phyloP scores from a whole-genome alignment of 768 basidiomycete genomes.

The Panus rudis region DNA sequence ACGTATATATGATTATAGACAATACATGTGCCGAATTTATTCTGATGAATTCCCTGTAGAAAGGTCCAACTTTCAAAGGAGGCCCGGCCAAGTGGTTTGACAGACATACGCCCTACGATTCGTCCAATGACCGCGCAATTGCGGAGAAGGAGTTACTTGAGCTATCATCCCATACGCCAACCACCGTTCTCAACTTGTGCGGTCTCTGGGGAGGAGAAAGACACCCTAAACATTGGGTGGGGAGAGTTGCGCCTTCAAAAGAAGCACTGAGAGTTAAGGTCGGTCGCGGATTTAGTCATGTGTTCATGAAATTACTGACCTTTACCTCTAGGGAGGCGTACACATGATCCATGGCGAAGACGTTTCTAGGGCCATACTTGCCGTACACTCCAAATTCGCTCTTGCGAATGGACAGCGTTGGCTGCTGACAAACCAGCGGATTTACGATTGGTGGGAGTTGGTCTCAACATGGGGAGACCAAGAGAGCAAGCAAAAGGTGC shows the following conservation, averaged over 20 bases:
- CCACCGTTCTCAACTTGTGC: slow-evolving; percentile 53
- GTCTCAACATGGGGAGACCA: slow-evolving; percentile 44
- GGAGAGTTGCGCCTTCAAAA: slow-evolving; percentile 47
- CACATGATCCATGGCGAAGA: slow-evolving; percentile 60
- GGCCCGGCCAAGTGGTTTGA: slow-evolving; percentile 55
- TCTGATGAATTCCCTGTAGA: neutral
- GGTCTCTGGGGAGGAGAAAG: slow-evolving; percentile 59
- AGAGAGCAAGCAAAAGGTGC: slow-evolving; percentile 10
- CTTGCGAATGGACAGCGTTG: slow-evolving; percentile 48
- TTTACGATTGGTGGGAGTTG: slow-evolving; percentile 68
- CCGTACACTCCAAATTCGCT: slow-evolving; percentile 40
- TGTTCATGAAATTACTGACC: neutral
- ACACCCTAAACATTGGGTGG: slow-evolving; percentile 43
- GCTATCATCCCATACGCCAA: slow-evolving; percentile 28
- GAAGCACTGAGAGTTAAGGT: slow-evolving; percentile 46
- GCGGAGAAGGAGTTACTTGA: slow-evolving; percentile 52
- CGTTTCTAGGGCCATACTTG: slow-evolving; percentile 51
- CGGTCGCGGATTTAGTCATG: slow-evolving; percentile 1
- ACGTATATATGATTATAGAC: slow-evolving; percentile 18
- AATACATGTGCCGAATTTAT: neutral
- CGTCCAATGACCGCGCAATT: slow-evolving; percentile 34
- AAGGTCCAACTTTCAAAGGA: neutral
- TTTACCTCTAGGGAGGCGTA: slow-evolving; percentile 38
- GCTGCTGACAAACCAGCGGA: slow-evolving; percentile 46
- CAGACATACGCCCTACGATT: slow-evolving; percentile 40